phyloP scores from a whole-genome alignment of 495 filamentous ascomycete species.

The Bombardia bombarda region DNA sequence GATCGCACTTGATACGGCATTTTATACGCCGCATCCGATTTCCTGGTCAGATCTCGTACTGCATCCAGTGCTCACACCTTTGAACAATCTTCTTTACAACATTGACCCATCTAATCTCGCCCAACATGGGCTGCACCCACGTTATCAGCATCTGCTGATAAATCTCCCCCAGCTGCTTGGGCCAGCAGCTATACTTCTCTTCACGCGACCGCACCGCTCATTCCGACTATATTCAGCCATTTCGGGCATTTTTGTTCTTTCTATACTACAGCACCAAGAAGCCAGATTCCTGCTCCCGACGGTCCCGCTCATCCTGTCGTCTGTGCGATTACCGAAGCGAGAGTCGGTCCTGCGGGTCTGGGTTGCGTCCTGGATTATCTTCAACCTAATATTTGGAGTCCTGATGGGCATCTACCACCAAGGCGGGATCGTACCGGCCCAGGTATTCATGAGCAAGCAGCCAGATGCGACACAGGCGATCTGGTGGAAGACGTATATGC shows the following conservation, averaged over 20 bases:
- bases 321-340: slow-evolving; percentile 60
- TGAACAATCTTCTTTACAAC: slow-evolving; percentile 92
- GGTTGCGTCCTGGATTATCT: slow-evolving; percentile 65
- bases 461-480: slow-evolving; percentile 59
- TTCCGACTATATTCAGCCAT: slow-evolving; percentile 68
- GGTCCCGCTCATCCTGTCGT: slow-evolving; percentile 82
- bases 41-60: slow-evolving; percentile 46
- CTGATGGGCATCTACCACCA: slow-evolving; percentile 94
- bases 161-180: slow-evolving; percentile 88
- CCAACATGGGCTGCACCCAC: slow-evolving; percentile 83
- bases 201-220: slow-evolving; percentile 45
- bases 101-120: slow-evolving; percentile 67
- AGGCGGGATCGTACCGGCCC: slow-evolving; percentile 80
- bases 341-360: slow-evolving; percentile 45
- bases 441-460: slow-evolving; percentile 54
- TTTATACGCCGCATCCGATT: slow-evolving; percentile 57
- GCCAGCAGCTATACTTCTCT: slow-evolving; percentile 69
- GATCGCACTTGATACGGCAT: slow-evolving; percentile 72
- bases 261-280: slow-evolving; percentile 87
- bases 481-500: slow-evolving; percentile 98
- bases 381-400: slow-evolving; percentile 70
- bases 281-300: slow-evolving; percentile 85
- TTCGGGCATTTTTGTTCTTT: slow-evolving; percentile 71
- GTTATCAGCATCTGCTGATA: slow-evolving; percentile 77
- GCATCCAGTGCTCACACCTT: slow-evolving; percentile 71